Evolutionary conservation across 345 rosid genomes (phyloP).

Genomic region (Pelargonium nanum): DNA sequence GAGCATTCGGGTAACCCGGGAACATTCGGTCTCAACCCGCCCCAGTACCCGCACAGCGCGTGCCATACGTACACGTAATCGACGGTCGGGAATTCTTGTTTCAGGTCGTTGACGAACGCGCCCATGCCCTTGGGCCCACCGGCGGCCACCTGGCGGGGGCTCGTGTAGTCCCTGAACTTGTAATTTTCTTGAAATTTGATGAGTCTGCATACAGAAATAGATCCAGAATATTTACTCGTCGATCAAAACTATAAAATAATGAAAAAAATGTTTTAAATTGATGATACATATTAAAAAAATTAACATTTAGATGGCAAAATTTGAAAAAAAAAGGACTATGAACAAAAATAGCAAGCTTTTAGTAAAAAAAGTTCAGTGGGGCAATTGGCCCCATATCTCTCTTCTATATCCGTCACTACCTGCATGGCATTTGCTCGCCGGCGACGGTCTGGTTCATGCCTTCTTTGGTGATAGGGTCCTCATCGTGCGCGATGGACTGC

Average conservation of each 20-base stretch:
- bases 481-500: constrained; percentile 81
- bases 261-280: no score
- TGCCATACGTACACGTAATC: constrained; percentile 94
- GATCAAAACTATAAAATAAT: no score
- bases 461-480: constrained; percentile 58
- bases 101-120: constrained; percentile 65
- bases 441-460: constrained; percentile 66
- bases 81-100: constrained; percentile 58
- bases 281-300: no score
- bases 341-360: no score
- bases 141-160: constrained; percentile 19
- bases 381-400: no score
- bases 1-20: constrained; percentile 47
- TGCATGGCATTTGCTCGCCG: constrained; percentile 96
- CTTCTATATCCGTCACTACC: no score
- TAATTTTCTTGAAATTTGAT: constrained; percentile 71
- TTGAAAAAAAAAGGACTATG: no score
- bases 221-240: no score
- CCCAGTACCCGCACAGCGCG: constrained; percentile 95
- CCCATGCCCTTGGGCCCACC: constrained; percentile 52
- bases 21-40: constrained; percentile 67
- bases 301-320: no score
- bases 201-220: constrained; percentile 70
- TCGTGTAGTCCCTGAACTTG: constrained; percentile 66
- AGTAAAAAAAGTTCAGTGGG: no score